Base-by-base conservation (phyloP, 768 basidiomycete species). In the Suillus hirtellus region DNA sequence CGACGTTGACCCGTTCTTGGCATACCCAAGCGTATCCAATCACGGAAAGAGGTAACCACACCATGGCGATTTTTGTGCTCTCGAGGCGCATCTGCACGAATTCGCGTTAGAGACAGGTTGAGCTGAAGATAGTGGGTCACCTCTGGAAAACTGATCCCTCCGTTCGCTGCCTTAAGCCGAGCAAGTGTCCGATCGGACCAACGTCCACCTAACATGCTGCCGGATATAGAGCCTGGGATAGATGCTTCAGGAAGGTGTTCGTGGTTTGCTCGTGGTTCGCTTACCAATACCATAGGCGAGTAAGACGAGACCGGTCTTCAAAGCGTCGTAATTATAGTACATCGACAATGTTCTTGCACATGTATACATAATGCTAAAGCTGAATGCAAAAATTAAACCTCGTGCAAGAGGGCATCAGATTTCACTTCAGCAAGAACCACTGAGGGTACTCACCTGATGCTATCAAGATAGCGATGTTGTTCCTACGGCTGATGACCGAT, bases 1-100 rank as follows among this genome's bases (percentile, higher is more conserved):
- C 82, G 46, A 95, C 76, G 63, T 89, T 82, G 3, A 87, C 81
- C 58, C 84, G 85, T 60, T 86, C 71, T 60, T 89, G 77, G 63
- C 84, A 86, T 1, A 89, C 78, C 94, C 93, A 96, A 2, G 85
- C 95, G 71, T 90, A 91, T 0, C 82, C 86, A 35, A 92, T 65
- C 37, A 87, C 81, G 1, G 83, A 81, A 0, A 82, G 82, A 2
- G 94, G 88, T 40, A 82, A 64, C 53, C 60, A 69, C 2, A 82
- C 68, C 71, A 92, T 81, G 5, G 83, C 86, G 5, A 78, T 67
- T 34, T 83, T 75, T 2, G 87, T 89, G 67, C 89, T 89, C 68
- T 79, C 78, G 11, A 95, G 77, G 4, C 93, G 87, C 84, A 91
- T 88, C 89, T 92, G 62, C 9, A 2, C 1, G 24, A 54, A 38